Percentiles rank a stretch among this genome's conserved stretches.
phyloP scores from a whole-genome alignment of 306 rosid genomes.

The Boehmeria nivea region DNA sequence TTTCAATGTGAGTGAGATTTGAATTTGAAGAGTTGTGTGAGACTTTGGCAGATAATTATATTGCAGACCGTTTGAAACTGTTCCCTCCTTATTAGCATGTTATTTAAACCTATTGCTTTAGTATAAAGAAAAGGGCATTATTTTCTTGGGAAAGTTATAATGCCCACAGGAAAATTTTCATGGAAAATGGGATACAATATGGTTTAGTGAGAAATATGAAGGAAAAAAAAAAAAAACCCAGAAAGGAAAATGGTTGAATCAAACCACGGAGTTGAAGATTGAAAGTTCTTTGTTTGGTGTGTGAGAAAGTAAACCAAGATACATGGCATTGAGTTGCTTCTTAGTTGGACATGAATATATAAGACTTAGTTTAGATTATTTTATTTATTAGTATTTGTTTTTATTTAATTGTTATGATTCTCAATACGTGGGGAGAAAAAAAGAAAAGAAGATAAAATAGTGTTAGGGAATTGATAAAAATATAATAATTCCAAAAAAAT shows the following conservation, averaged over 20 bases:
- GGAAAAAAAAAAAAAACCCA: slow-evolving; percentile 14
- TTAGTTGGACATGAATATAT: slow-evolving; percentile 21
- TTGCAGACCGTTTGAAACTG: slow-evolving; percentile 38
- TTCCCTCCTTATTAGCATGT: slow-evolving; percentile 52
- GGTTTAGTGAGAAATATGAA: slow-evolving; percentile 4
- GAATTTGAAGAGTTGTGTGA: slow-evolving; percentile 44
- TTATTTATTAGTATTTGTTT: not conserved
- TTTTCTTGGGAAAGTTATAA: slow-evolving; percentile 19
- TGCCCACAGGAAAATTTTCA: too few species aligned
- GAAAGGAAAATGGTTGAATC: slow-evolving; percentile 31
- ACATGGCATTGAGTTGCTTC: slow-evolving; percentile 18
- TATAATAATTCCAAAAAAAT: not conserved
- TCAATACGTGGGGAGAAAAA: slow-evolving; percentile 17
- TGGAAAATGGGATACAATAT: too few species aligned
- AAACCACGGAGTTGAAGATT: slow-evolving; percentile 15
- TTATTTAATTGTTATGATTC: slow-evolving; percentile 10
- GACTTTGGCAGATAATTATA: slow-evolving; percentile 5
- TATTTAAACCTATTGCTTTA: slow-evolving; percentile 15
- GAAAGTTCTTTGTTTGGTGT: not conserved
- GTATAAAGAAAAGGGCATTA: slow-evolving; percentile 21
- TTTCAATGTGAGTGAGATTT: slow-evolving; percentile 34
- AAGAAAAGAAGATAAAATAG: not conserved
- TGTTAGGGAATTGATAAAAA: not conserved
- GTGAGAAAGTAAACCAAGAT: slow-evolving; percentile 12
- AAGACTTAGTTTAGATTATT: slow-evolving; percentile 1